Evolutionary conservation across 2,329 filamentous ascomycete species (phyloP), one percentile per base, ranked within the genome.

Genomic region (Aspergillus pseudoglaucus): DNA sequence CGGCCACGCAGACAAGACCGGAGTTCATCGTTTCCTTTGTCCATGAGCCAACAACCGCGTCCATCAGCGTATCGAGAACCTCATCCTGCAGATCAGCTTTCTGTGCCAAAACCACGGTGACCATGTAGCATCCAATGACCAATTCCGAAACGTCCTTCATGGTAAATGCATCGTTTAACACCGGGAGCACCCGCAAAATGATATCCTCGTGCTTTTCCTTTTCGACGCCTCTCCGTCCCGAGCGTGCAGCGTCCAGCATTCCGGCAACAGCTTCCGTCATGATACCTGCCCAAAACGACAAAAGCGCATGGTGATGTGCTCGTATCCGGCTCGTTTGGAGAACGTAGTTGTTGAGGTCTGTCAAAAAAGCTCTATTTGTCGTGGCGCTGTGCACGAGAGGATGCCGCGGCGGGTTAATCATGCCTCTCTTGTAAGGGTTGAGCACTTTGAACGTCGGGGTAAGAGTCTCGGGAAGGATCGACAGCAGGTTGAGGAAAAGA

Each of bases 241-340:
- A 90, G 55, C 81, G 82, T 52, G 83, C 79, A 47, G 79, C 80
- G 59, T 95, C 88, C 49, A 97, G 71, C 75, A 93, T 89, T 25
- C 83, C 85, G 53, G 88, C 87, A 49, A 94, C 78, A 9, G 90
- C 84, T 68, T 98, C 90, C 0, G 89, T 88, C 65, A 87, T 84
- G 45, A 96, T 77, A 41, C 89, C 86, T 4, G 87, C 89, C 91
- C 93, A 98, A 65, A 98, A 96, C 0, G 88, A 85, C 47, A 95
- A 72, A 50, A 96, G 72, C 1, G 83, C 82, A 35, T 88, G 81
- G 58, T 93, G 87, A 46, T 91, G 83, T 49, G 88, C 84, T 46
- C 82, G 80, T 37, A 80, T 75, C 46, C 82, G 80, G 62, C 89
- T 85, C 20, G 87, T 83, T 49, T 84, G 81, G 23, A 95, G 72